Conservation (phyloP, 768 basidiomycete species). For the Suillus clintonianus region DNA sequence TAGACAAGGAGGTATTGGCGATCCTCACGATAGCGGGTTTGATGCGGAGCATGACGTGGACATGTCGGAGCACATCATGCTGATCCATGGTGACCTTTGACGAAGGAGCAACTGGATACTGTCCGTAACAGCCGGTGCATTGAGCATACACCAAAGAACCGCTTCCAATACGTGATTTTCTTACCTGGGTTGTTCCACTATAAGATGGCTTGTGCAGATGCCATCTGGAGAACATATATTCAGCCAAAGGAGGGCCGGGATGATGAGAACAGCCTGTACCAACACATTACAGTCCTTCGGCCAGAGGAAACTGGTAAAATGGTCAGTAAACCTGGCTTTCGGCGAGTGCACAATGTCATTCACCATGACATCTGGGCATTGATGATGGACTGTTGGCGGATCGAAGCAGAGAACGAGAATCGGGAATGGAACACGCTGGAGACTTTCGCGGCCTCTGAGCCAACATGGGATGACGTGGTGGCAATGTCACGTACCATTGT, state of each 20-base stretch:
- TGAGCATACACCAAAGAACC: slow-evolving; percentile 30
- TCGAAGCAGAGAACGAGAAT: slow-evolving; percentile 14
- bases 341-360: slow-evolving; percentile 38
- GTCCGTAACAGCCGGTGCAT: slow-evolving; percentile 16
- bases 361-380: slow-evolving; percentile 27
- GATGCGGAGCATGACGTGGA: slow-evolving; percentile 1
- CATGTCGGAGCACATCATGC: slow-evolving; percentile 10
- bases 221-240: slow-evolving; percentile 17
- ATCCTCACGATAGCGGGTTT: neutral
- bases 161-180: slow-evolving; percentile 36
- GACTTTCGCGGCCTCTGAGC: slow-evolving; percentile 4
- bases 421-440: slow-evolving; percentile 10
- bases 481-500: slow-evolving; percentile 26
- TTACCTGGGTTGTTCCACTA: slow-evolving; percentile 37
- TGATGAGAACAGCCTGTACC: slow-evolving; percentile 19
- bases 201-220: slow-evolving; percentile 33
- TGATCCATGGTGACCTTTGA: slow-evolving; percentile 27
- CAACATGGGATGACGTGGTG: slow-evolving; percentile 27
- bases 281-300: slow-evolving; percentile 20
- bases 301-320: slow-evolving; percentile 37
- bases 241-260: slow-evolving; percentile 4
- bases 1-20: slow-evolving; percentile 4
- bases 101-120: slow-evolving; percentile 18
- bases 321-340: slow-evolving; percentile 36
- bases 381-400: slow-evolving; percentile 33